Percentiles rank a stretch among this genome's conserved stretches.
These are phyloP conservation scores for Schwanniomyces vanrijiae DNA, from an alignment of 805 yeast genomes.

Conservation along the genomic window DNA sequence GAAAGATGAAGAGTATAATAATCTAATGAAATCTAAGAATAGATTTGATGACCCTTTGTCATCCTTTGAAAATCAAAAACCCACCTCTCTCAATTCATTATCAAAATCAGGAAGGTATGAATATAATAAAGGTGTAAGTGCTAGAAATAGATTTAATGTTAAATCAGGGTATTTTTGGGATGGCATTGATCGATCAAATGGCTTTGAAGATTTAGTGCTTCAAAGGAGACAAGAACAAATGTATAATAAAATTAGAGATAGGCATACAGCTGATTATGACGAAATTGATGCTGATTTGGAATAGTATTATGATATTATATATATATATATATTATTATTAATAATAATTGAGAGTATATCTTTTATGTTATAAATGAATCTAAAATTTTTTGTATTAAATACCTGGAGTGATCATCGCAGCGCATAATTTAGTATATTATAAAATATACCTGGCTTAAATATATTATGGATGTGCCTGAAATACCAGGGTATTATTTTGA, in stretches of 20 bases:
- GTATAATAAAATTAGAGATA: conserved; percentile 17
- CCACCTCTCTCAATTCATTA: not conserved
- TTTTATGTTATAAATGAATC: not conserved
- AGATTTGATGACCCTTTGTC: conserved; percentile 65
- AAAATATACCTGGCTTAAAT: not conserved
- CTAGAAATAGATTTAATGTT: conserved; percentile 73
- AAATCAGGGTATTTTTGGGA: conserved; percentile 81
- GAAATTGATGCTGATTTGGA: conserved; percentile 4
- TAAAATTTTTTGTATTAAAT: no score
- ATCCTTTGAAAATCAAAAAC: conserved; percentile 32
- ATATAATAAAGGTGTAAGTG: conserved; percentile 50
- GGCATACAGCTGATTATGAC: conserved; percentile 1
- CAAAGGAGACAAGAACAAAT: conserved; percentile 31
- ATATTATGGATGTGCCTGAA: conserved; percentile 7
- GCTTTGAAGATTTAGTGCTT: conserved; percentile 72
- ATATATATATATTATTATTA: not conserved
- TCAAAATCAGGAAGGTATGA: conserved; percentile 49
- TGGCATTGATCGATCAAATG: conserved; percentile 87
- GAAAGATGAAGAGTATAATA: conserved; percentile 39
- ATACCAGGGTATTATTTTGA: conserved; percentile 30
- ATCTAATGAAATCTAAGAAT: conserved; percentile 27
- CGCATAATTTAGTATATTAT: not conserved
- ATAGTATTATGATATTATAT: not conserved
- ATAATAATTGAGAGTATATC: no score
- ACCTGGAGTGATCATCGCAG: not conserved